phyloP scores from a whole-genome alignment of 805 yeast species.

The Zygotorulaspora sp. region DNA sequence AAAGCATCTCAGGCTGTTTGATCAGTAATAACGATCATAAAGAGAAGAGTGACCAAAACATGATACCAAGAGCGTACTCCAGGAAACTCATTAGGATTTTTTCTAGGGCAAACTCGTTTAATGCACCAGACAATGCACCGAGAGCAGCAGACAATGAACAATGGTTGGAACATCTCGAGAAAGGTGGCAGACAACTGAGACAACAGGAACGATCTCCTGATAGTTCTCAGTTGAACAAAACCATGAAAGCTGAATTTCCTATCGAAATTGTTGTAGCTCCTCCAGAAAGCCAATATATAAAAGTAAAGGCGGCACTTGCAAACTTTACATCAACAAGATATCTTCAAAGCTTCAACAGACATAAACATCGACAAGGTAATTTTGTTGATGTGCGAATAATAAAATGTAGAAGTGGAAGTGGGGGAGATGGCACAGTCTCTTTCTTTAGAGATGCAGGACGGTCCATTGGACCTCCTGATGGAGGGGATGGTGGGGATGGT shows the following conservation, averaged over 20 bases:
- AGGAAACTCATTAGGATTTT: conserved; percentile 1
- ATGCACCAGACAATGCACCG: conserved; percentile 40
- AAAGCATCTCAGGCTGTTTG: too few relatives aligned
- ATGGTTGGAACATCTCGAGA: conserved; percentile 36
- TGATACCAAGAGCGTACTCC: background rate
- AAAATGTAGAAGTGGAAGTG: conserved; percentile 67
- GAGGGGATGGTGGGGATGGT: conserved; percentile 98
- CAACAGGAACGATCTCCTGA: background rate
- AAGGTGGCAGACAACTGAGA: conserved; percentile 2
- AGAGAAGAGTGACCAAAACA: too few relatives aligned
- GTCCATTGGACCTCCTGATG: conserved; percentile 91
- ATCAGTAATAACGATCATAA: too few relatives aligned
- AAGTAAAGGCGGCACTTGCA: conserved; percentile 22
- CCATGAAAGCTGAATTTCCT: conserved; percentile 9
- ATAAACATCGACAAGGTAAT: conserved; percentile 39
- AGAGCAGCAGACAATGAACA: conserved; percentile 40
- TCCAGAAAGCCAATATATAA: conserved; percentile 22
- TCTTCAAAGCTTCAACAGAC: conserved; percentile 38
- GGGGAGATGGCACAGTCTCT: conserved; percentile 85
- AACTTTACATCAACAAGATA: conserved; percentile 30
- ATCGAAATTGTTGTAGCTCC: conserved; percentile 19
- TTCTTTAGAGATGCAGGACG: conserved; percentile 83
- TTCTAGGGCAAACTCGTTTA: conserved; percentile 5
- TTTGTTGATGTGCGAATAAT: conserved; percentile 65
- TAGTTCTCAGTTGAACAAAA: background rate